phyloP scores from a whole-genome alignment of 1,139 yeast species.

The Sugiyamaella xylanicola region DNA sequence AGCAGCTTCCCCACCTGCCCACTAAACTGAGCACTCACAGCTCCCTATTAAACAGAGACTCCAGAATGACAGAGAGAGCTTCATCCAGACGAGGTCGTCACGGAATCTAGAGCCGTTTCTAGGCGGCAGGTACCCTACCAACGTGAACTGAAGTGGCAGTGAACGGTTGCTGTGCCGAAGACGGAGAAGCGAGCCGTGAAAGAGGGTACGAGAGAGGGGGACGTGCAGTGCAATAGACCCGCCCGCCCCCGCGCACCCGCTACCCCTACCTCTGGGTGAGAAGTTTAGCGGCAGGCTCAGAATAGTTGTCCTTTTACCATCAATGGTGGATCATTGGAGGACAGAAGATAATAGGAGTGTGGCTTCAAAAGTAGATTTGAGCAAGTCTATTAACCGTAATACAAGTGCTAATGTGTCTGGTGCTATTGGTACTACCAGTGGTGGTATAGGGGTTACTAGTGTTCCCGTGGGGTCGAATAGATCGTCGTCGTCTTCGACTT shows the following conservation, averaged over 20 bases:
- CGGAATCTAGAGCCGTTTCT: too few relatives aligned
- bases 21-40: too few relatives aligned
- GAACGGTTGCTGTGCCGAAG: too few relatives aligned
- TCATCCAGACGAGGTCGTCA: too few relatives aligned
- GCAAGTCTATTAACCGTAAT: not conserved
- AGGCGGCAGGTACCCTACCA: too few relatives aligned
- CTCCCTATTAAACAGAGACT: too few relatives aligned
- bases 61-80: too few relatives aligned
- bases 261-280: not conserved
- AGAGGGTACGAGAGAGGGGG: not conserved
- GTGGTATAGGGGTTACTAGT: constrained; percentile 1
- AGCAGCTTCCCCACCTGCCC: not conserved
- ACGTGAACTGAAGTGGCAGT: too few relatives aligned
- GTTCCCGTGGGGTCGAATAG: not conserved
- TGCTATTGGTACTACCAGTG: not conserved
- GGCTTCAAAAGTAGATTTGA: not conserved
- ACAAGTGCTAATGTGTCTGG: constrained; percentile 1
- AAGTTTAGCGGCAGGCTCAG: not conserved
- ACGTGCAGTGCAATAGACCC: not conserved
- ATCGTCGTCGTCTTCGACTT: constrained; percentile 1
- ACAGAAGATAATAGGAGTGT: not conserved
- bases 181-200: not conserved
- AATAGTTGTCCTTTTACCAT: not conserved
- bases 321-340: constrained; percentile 13
- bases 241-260: constrained; percentile 1